Base-by-base conservation (phyloP, 306 rosid species). In the Casuarina cunninghamiana region DNA sequence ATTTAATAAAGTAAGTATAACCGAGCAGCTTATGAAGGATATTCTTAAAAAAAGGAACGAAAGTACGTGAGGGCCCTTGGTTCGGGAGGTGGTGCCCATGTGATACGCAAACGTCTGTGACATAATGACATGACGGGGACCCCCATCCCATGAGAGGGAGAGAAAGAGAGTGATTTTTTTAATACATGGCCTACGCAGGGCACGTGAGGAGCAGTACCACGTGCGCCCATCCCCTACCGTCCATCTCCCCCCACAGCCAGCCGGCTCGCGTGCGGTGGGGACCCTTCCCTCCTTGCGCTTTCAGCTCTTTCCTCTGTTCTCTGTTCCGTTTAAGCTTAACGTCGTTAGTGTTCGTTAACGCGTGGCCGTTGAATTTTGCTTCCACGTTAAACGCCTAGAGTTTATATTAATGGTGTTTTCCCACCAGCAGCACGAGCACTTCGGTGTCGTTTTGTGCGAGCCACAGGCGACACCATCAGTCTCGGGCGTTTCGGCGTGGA, bases 261-360 rank as follows among this genome's bases (percentile, higher is more conserved):
- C 84, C 72, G 61, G 74, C 86, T 77, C 83, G 93, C 86, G 91
- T 91, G 92, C 88, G 88, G 90, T 89, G 89, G 92, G 93, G 87
- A 79, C 89, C 89, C 39, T 66, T 43, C 43, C 21, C 57, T 26
- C 43, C 8, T 39, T 39, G 42, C 26, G 51, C 67, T 32, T 13
- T 2, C 73, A 10, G 44, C 76, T 26, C 53, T 73, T 54, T 42
- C 15, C 45, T 42, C 19, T 41, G 5, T 44, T 63, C 3, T 57
- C 72, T 16, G 79, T 66, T 39, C 80, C 65, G 53, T 76, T 53
- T 58, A 21, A 57, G 39, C 11, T 26, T 85, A 68, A 84, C 87
- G 83, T 41, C 82, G 84, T 82, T 71, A 72, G 17, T 57, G 43
- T 6, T 54, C 42, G 11, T 70, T 86, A 73, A 79, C 78, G 82